These are phyloP conservation scores for Aegilops bicornis DNA, from an alignment of 176 grass and related monocot species.

Conservation along the genomic window DNA sequence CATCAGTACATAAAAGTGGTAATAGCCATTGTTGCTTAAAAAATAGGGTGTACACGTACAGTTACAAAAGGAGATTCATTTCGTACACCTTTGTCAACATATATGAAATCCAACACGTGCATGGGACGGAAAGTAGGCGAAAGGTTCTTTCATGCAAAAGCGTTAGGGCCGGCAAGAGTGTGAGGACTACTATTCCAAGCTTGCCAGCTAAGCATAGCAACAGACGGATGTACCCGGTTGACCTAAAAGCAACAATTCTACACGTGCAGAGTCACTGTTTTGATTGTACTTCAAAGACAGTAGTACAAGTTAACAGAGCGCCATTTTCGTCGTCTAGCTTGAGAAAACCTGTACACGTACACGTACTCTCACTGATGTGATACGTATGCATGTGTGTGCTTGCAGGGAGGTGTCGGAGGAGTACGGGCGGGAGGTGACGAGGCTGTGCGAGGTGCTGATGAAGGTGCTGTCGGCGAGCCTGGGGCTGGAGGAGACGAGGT, in stretches of 20 bases:
- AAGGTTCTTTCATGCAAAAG: constrained; percentile 40
- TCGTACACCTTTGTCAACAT: neutral
- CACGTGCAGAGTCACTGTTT: neutral
- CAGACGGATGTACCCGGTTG: neutral
- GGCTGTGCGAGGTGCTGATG: constrained; percentile 62
- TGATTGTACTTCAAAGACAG: neutral
- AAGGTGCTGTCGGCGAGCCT: constrained; percentile 63
- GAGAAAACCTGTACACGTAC: neutral
- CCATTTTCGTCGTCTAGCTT: neutral
- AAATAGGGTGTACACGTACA: neutral
- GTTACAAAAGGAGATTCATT: neutral
- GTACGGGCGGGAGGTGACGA: constrained; percentile 58
- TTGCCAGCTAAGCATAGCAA: neutral
- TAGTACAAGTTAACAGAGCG: neutral
- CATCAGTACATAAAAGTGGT: too few relatives aligned
- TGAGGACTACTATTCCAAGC: neutral
- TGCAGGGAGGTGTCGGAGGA: constrained; percentile 56
- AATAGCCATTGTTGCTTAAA: neutral
- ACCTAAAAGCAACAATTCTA: neutral
- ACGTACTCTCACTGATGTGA: too few relatives aligned
- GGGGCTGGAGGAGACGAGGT: constrained; percentile 56
- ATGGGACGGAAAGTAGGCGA: constrained; percentile 10
- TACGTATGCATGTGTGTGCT: too few relatives aligned
- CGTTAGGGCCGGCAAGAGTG: neutral
- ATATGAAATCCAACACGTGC: constrained; percentile 26